phyloP scores from a whole-genome alignment of 768 basidiomycete species.

The Tephrocybe sp. region DNA sequence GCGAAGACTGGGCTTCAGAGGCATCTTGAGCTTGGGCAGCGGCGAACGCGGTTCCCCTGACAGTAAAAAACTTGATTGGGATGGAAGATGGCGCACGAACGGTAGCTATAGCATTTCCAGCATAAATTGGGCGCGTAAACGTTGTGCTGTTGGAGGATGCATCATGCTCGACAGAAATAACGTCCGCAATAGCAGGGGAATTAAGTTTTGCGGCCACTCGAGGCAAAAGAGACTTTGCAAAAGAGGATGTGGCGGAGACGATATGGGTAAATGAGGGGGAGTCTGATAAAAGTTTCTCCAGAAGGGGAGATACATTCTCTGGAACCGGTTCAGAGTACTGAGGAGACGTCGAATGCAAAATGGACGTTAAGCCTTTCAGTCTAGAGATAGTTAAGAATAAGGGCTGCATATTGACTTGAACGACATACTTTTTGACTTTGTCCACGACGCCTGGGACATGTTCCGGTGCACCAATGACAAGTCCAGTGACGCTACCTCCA shows the following conservation, averaged over 20 bases:
- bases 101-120: constrained; percentile 95
- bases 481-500: constrained; percentile 81
- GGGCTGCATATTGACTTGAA: not conserved
- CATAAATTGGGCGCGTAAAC: constrained; percentile 94
- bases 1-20: constrained; percentile 55
- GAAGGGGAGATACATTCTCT: constrained; percentile 78
- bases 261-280: constrained; percentile 80
- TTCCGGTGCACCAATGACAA: constrained; percentile 67
- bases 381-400: constrained; percentile 34
- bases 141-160: constrained; percentile 68
- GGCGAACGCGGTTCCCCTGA: constrained; percentile 87
- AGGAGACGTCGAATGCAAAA: constrained; percentile 69
- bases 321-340: constrained; percentile 70
- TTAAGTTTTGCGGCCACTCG: constrained; percentile 89
- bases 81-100: constrained; percentile 77
- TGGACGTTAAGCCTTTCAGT: constrained; percentile 60
- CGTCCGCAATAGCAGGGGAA: constrained; percentile 87
- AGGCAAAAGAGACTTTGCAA: constrained; percentile 90
- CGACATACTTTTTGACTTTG: constrained; percentile 78
- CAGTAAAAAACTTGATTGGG: constrained; percentile 90
- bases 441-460: constrained; percentile 66
- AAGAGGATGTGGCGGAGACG: constrained; percentile 87
- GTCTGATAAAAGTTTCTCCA: constrained; percentile 69
- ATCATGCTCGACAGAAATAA: constrained; percentile 80
- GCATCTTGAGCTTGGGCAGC: constrained; percentile 55